phyloP scores from a whole-genome alignment of 2,329 filamentous ascomycete species.

The Penicillium sp. region DNA sequence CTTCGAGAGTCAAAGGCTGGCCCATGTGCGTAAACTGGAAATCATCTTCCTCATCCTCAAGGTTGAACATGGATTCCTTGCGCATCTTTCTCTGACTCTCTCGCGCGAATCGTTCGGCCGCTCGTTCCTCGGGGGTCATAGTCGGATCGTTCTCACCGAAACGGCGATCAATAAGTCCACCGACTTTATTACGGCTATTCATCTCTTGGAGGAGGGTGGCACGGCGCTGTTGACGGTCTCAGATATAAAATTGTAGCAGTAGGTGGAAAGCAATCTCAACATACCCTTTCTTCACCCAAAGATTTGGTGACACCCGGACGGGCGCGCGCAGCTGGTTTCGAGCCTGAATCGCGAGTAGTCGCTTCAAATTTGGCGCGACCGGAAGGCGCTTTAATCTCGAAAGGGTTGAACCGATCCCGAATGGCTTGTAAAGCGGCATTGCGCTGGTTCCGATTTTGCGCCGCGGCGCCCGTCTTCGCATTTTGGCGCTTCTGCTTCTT shows the following conservation, averaged over 20 bases:
- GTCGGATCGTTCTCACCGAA: constrained; percentile 94
- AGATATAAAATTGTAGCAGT: constrained; percentile 5
- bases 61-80: constrained; percentile 78
- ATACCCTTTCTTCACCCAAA: constrained; percentile 76
- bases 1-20: constrained; percentile 65
- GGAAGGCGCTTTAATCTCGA: constrained; percentile 81
- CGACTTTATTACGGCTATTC: constrained; percentile 83
- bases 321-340: constrained; percentile 58
- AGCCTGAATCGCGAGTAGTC: constrained; percentile 59
- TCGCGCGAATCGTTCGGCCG: constrained; percentile 82
- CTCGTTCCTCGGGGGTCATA: constrained; percentile 90
- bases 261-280: constrained; percentile 24
- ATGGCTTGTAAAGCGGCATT: constrained; percentile 78
- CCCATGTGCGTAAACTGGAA: constrained; percentile 80
- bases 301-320: constrained; percentile 83
- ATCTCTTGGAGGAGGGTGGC: constrained; percentile 86
- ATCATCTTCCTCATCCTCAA: constrained; percentile 77
- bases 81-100: constrained; percentile 80
- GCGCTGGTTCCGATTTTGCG: constrained; percentile 73
- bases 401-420: constrained; percentile 95
- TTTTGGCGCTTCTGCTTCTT: constrained; percentile 87
- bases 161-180: constrained; percentile 85
- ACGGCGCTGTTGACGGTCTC: constrained; percentile 56
- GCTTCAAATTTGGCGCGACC: constrained; percentile 82
- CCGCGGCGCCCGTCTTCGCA: constrained; percentile 63